Conservation (phyloP, 2,329 filamentous ascomycete species). For the Cordyceps farinosa region DNA sequence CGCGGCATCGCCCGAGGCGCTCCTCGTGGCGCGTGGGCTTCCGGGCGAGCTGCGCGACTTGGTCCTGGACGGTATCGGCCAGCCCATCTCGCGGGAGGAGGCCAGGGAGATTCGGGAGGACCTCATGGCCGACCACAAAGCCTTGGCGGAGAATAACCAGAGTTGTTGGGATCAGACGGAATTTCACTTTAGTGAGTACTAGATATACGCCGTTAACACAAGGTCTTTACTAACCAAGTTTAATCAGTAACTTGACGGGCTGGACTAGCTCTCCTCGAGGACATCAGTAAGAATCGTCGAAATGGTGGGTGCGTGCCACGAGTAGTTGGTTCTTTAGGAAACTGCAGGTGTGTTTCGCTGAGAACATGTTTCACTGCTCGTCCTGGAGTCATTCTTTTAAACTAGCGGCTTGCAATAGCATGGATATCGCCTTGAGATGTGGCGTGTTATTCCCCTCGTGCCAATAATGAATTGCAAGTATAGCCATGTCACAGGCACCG, state of each 20-base stretch:
- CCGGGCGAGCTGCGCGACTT: conserved; percentile 4
- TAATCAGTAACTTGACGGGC: neutral
- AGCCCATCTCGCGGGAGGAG: neutral
- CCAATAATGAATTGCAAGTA: neutral
- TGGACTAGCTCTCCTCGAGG: no score
- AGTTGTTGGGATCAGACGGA: neutral
- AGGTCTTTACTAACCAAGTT: neutral
- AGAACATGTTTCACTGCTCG: no score
- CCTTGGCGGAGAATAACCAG: neutral
- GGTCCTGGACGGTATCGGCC: conserved; percentile 1
- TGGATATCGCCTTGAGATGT: no score
- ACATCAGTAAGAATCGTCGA: no score
- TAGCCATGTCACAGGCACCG: neutral
- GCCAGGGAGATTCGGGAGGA: conserved; percentile 3
- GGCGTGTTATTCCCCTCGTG: neutral
- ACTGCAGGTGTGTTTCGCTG: no score
- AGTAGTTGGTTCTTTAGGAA: no score
- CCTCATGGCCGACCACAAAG: conserved; percentile 15
- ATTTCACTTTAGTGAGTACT: conserved; percentile 17
- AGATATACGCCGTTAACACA: neutral
- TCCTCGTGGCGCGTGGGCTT: neutral
- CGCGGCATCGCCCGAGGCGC: neutral
- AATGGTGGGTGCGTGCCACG: no score
- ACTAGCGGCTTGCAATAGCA: no score
- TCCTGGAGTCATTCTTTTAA: neutral